Evolutionary conservation across 192 early-diverging fungal species (phyloP), one percentile per base, ranked within the genome.

Genomic region (Kappamyces sp.): DNA sequence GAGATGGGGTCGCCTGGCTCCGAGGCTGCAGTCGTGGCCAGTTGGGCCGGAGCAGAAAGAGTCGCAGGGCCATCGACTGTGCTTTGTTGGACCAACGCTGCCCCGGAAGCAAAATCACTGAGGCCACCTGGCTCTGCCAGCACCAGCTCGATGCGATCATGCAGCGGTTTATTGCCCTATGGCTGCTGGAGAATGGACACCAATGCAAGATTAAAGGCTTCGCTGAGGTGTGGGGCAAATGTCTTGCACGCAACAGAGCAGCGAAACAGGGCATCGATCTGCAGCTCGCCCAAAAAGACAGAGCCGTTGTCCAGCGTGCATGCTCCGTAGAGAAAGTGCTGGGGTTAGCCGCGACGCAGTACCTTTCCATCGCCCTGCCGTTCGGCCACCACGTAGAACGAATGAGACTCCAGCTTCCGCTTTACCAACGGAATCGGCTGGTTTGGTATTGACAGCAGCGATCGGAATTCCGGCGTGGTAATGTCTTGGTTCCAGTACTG

Each of bases 331-430:
- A n/a, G 13, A n/a, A 41, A 35, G 1, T 13, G 42, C 55, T 57
- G 47, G 32, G 2, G 33, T 5, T 35, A 41, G 33, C 7, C 15
- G 5, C 7, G 31, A 10, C 41, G 42, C 13, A 76, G 72, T 51
- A 74, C 79, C 31, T 67, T 55, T 13, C 64, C 66, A 63, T 68
- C 73, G 4, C 79, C 67, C 2, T 49, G 37, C 32, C 83, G 72
- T 60, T 84, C 73, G 0, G 83, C 83, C n/a, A 85, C 79, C 6
- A 75, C 69, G 60, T 23, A 82, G 79, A 35, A 85, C 72, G 59
- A 73, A 82, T 66, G 80, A 82, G 51, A 70, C 55, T 10, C 61
- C 48, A 43, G 77, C 75, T 36, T 32, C 15, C 8, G 32, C 5
- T 64, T 32, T 51, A 5, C 47, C 51, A 65, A 5, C 34, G 33